Conservation (phyloP, 345 rosid genomes). For the Cochlearia excelsa region DNA sequence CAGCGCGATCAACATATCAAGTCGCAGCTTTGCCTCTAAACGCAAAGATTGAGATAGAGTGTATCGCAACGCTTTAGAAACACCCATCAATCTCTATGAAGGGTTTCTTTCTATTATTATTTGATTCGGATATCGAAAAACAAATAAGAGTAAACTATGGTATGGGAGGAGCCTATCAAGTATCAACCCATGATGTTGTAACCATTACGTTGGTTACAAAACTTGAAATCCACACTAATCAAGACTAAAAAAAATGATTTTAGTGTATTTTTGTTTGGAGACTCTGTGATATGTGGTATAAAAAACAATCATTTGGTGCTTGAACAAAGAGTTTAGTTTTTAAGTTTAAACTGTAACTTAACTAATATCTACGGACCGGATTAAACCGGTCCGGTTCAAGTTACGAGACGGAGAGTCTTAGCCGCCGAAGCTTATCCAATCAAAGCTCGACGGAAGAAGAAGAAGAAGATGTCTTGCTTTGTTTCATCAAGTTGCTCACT, state of each 20-base stretch:
- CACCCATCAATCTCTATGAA: not conserved
- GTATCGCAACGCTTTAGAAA: slow-evolving; percentile 68
- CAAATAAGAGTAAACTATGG: slow-evolving; percentile 22
- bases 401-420: not conserved
- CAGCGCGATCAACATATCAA: slow-evolving; percentile 89
- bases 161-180: slow-evolving; percentile 13
- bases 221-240: not conserved
- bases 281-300: no score
- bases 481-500: slow-evolving; percentile 34
- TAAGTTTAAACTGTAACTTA: no score
- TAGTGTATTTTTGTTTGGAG: no score
- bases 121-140: not conserved
- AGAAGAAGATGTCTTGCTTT: slow-evolving; percentile 33
- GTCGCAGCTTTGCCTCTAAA: slow-evolving; percentile 93
- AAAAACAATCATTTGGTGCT: no score
- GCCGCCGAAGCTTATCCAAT: slow-evolving; percentile 30
- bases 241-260: no score
- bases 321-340: no score
- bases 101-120: not conserved
- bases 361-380: no score
- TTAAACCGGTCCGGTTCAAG: not conserved
- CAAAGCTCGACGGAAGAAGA: slow-evolving; percentile 16
- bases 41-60: slow-evolving; percentile 88
- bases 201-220: slow-evolving; percentile 32
- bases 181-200: slow-evolving; percentile 17